Base-by-base conservation (phyloP, 2,329 filamentous ascomycete species). In the Leptographium radiaticola region DNA sequence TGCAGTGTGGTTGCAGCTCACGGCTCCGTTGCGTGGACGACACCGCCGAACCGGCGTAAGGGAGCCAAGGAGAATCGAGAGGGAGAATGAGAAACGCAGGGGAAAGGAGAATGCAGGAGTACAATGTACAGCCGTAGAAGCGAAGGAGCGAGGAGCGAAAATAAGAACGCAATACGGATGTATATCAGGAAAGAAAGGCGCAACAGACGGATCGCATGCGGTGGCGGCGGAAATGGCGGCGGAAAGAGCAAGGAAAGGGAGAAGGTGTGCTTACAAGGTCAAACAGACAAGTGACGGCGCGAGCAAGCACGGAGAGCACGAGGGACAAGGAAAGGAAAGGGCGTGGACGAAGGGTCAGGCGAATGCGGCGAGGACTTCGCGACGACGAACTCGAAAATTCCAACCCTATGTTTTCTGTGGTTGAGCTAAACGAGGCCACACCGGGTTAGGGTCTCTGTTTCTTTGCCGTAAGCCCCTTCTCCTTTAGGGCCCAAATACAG, bases 351-450 rank as follows among this genome's bases (percentile, higher is more conserved):
- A 43, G 34, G 12, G 18, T 20, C 8, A 45, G 33, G 18, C 18
- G 39, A 49, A 47, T 47, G 16, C 30, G 30, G 46, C 46, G 20
- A 20, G 33, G 16, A 34, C 4, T 18, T 30, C 34, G 8, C 2
- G 52, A 48, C 30, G 33, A 30, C 7, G 15, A 25, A 20, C 30
- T 51, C 49, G 39, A 39, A 42, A 49, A 49, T 49, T 45, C 43
- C 6, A 31, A n/a, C 43, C 25, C 20, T 45, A 16, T 44, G 42
- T 25, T 30, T 44, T 44, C 18, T 44, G 20, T 18, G 20, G 58
- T 49, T 52, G 55, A 58, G 57, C 55, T 54, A 56, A 52, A 33
- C 48, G 25, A 53, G 31, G 25, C 42, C 34, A 40, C 42, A 36
- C 38, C 51, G 18, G 47, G 51, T 53, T 55, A 55, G 54, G 53